These are phyloP conservation scores for Brassica carinata DNA, from an alignment of 345 rosid genomes.

Conservation along the genomic window DNA sequence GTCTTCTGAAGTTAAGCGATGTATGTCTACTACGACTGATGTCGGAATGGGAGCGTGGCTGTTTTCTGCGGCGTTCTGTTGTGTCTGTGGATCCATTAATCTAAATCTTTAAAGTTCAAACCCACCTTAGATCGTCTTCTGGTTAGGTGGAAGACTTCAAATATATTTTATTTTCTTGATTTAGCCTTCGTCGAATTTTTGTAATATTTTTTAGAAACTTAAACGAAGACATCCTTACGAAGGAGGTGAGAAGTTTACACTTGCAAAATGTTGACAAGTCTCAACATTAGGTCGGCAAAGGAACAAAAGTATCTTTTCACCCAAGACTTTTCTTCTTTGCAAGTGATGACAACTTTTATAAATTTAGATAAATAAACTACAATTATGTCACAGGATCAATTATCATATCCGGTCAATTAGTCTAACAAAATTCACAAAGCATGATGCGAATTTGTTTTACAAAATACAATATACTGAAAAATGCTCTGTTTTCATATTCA, in stretches of 20 bases:
- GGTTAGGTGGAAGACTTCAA: background rate
- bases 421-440: too few species aligned
- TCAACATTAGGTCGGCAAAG: background rate
- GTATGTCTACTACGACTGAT: conserved; percentile 15
- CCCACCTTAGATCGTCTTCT: background rate
- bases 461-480: too few species aligned
- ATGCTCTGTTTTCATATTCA: too few species aligned
- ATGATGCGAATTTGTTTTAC: too few species aligned
- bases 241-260: background rate
- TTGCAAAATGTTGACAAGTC: background rate
- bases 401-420: too few species aligned
- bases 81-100: conserved; percentile 12
- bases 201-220: background rate
- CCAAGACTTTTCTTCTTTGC: too few species aligned
- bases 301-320: too few species aligned
- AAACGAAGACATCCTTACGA: background rate
- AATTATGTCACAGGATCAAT: too few species aligned
- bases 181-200: background rate
- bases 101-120: background rate
- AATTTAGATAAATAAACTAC: too few species aligned
- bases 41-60: background rate
- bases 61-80: background rate
- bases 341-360: too few species aligned
- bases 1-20: conserved; percentile 9
- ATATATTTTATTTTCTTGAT: background rate